Evolutionary conservation across 1,284 basidiomycete genomes (phyloP).

Genomic region (Coniferiporia weirii): DNA sequence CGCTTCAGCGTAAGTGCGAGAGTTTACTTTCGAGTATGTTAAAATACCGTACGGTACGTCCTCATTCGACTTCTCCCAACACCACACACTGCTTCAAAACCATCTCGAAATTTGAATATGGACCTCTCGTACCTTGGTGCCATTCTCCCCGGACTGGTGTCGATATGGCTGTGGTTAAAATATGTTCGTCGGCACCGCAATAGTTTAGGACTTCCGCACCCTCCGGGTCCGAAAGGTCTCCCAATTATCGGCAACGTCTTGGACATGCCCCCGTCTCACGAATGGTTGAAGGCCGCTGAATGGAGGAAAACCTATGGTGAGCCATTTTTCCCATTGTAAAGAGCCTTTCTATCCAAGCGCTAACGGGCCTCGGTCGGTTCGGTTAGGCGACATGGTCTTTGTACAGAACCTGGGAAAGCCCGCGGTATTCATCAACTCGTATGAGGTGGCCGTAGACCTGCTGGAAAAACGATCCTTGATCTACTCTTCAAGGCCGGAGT

Average conservation of each 20-base stretch:
- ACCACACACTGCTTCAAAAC: too few relatives aligned
- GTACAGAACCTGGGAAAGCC: slow-evolving; percentile 13
- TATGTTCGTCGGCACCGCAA: not conserved
- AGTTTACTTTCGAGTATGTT: too few relatives aligned
- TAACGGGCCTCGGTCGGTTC: too few relatives aligned
- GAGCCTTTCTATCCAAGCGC: too few relatives aligned
- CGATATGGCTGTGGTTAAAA: not conserved
- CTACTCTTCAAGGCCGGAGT: slow-evolving; percentile 60
- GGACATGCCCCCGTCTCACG: slow-evolving; percentile 17
- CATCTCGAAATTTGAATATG: too few relatives aligned
- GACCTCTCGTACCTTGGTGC: not conserved
- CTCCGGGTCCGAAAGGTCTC: slow-evolving; percentile 19
- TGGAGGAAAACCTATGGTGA: slow-evolving; percentile 21
- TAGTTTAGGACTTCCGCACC: not conserved
- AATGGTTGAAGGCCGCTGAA: slow-evolving; percentile 16
- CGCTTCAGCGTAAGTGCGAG: too few relatives aligned
- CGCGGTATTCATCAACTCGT: slow-evolving; percentile 55
- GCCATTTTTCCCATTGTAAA: too few relatives aligned
- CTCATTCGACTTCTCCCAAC: too few relatives aligned
- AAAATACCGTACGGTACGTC: too few relatives aligned
- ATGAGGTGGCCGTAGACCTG: slow-evolving; percentile 48
- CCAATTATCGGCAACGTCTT: slow-evolving; percentile 21
- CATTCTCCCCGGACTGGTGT: not conserved
- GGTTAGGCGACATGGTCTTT: slow-evolving; percentile 63
- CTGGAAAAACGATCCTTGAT: slow-evolving; percentile 64